Conservation (phyloP, 805 yeast species). For the Debaryomyces hansenii region DNA sequence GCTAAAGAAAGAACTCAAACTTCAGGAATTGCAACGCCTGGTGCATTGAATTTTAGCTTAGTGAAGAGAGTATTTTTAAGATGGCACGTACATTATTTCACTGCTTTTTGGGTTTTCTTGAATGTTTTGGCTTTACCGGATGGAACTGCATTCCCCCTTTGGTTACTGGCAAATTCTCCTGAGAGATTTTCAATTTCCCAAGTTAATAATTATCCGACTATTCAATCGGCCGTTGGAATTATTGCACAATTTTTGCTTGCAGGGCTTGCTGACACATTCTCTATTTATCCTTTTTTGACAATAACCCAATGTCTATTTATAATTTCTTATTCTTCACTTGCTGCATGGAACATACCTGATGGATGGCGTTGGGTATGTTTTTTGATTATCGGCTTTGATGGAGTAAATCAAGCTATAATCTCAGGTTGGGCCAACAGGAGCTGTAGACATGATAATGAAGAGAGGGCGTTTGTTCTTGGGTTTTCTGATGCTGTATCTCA, state of each 20-base stretch:
- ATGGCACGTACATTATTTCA: slow-evolving; percentile 2
- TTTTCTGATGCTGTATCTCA: slow-evolving; percentile 24
- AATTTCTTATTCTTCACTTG: slow-evolving; percentile 35
- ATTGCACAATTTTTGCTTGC: slow-evolving; percentile 40
- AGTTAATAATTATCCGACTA: slow-evolving; percentile 41
- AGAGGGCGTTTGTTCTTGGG: slow-evolving; percentile 3
- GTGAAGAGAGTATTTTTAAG: slow-evolving; percentile 2
- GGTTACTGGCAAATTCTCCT: slow-evolving; percentile 29
- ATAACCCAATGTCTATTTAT: slow-evolving; percentile 31
- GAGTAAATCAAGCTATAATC: slow-evolving; percentile 35
- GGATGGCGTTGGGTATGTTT: slow-evolving; percentile 42
- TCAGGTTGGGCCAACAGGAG: slow-evolving; percentile 43
- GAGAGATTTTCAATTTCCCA: slow-evolving; percentile 29
- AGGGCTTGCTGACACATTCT: slow-evolving; percentile 35
- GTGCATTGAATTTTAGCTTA: background rate
- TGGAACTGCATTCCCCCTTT: slow-evolving; percentile 40
- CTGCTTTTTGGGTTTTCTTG: slow-evolving; percentile 15
- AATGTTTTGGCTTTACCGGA: slow-evolving; percentile 42
- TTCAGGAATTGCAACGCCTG: slow-evolving; percentile 4
- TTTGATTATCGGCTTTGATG: slow-evolving; percentile 35
- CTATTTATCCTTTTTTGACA: slow-evolving; percentile 36
- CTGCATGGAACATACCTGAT: slow-evolving; percentile 41
- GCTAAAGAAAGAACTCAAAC: slow-evolving; percentile 1
- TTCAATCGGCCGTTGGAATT: slow-evolving; percentile 41
- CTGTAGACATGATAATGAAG: slow-evolving; percentile 11